Evolutionary conservation across 208 protist species (phyloP), one percentile per base, ranked within the genome.

Genomic region (Trypanosoma scelopori): DNA sequence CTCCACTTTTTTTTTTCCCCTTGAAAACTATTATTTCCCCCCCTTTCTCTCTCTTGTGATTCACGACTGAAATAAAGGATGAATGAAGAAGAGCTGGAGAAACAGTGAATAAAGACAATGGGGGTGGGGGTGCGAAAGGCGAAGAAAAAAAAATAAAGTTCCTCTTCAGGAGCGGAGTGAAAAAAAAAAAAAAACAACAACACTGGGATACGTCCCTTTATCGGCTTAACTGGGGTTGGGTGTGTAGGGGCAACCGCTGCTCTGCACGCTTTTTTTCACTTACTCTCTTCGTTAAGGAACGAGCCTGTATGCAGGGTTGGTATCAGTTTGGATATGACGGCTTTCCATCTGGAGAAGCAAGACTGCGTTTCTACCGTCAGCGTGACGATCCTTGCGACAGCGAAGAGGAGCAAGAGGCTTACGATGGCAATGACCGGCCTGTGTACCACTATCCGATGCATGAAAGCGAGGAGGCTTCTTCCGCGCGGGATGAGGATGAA

Each of bases 281-380:
- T 37, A 37, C 9, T 37, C 32, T 37, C 32, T 9, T 37, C 9
- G 32, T 37, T 37, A 37, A 9, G 32, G 32, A 37, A 3, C 32
- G 32, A 37, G 32, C 32, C 32, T 37, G 32, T 9, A 94, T 94
- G 89, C 74, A 72, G 42, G 78, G 76, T 39, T 94, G 88, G 88
- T 94, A 84, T 73, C 74, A 90, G 28, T 94, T 92, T 66, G 88
- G 88, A 47, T 94, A 84, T 74, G 76, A 87, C 66, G 84, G 88
- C 11, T 94, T 90, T 46, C 88, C 88, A 12, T 76, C 76, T 25
- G 88, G 88, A 3, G 88, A 89, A 51, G 74, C 78, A 57, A 76
- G 88, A 13, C 73, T 73, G n/a, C 85, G 83, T 62, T 94, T 94
- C 57, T 94, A 87, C 58, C 78, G 85, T 37, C 85, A 94, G 62